Percentiles rank a stretch among this genome's conserved stretches.
These are phyloP conservation scores for Gentiana macrophylla DNA, from an alignment of 257 asterid genomes.

Conservation along the genomic window DNA sequence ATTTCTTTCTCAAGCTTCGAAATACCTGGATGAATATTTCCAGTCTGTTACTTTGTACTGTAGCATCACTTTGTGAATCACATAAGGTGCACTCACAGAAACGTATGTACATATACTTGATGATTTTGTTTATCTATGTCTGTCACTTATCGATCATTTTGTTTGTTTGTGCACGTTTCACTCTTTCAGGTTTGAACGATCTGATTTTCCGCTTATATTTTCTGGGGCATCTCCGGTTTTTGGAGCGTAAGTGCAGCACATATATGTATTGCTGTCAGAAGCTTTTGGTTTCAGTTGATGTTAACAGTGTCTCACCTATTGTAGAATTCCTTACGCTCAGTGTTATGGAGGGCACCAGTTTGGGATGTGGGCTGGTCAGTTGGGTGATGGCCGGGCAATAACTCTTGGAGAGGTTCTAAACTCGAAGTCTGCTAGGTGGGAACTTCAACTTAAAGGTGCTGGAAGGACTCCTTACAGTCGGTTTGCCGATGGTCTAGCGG, in stretches of 20 bases:
- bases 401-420: slow-evolving; percentile 87
- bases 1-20: too few species aligned
- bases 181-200: slow-evolving; percentile 70
- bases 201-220: slow-evolving; percentile 67
- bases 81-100: too few species aligned
- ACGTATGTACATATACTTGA: not conserved
- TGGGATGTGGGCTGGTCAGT: slow-evolving; percentile 99
- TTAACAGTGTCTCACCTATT: not conserved
- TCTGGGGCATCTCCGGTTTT: slow-evolving; percentile 63
- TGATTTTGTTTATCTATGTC: not conserved
- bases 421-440: slow-evolving; percentile 75
- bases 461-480: slow-evolving; percentile 98
- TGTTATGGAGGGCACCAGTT: slow-evolving; percentile 99
- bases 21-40: too few species aligned
- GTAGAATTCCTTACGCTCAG: slow-evolving; percentile 75
- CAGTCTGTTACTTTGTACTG: too few species aligned
- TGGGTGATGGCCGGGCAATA: slow-evolving; percentile 97
- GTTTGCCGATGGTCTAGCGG: slow-evolving; percentile 99
- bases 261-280: not conserved
- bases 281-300: not conserved
- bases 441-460: slow-evolving; percentile 95
- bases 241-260: slow-evolving; percentile 55
- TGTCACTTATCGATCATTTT: not conserved
- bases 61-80: too few species aligned
- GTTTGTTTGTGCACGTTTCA: slow-evolving; percentile 4